phyloP scores from a whole-genome alignment of 257 asterid genomes.

The Catharanthus roseus region DNA sequence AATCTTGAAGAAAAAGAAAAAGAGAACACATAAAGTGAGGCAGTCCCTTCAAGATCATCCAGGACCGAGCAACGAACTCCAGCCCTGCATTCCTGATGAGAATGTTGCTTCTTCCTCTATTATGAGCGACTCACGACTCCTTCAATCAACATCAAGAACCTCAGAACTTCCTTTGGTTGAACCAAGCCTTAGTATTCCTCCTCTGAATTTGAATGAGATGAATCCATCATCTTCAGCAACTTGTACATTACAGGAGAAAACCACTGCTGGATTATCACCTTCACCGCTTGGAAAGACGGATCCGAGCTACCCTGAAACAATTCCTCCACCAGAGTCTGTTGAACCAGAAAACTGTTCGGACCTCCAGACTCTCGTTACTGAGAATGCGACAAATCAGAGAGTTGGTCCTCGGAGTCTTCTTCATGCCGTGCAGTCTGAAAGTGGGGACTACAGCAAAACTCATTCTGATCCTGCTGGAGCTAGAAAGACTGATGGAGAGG shows the following conservation, averaged over 20 bases:
- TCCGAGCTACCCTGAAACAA: constrained; percentile 16
- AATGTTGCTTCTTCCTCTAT: constrained; percentile 36
- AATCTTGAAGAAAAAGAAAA: constrained; percentile 43
- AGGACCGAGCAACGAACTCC: constrained; percentile 16
- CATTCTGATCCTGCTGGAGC: constrained; percentile 30
- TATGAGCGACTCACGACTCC: constrained; percentile 21
- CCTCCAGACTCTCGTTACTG: constrained; percentile 19
- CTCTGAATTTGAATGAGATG: constrained; percentile 12
- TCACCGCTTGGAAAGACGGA: constrained; percentile 22
- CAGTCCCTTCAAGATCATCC: constrained; percentile 23
- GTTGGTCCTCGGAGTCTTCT: constrained; percentile 15
- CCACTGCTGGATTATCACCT: constrained; percentile 25
- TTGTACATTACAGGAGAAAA: constrained; percentile 19
- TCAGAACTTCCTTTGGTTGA: constrained; percentile 28
- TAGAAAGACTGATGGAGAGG: constrained; percentile 29
- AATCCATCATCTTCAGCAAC: constrained; percentile 32
- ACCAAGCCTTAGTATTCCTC: constrained; percentile 16
- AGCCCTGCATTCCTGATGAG: constrained; percentile 28
- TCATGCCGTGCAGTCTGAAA: constrained; percentile 22
- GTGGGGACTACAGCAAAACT: constrained; percentile 49
- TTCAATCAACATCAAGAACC: constrained; percentile 19
- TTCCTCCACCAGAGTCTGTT: constrained; percentile 16
- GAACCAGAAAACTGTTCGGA: constrained; percentile 27
- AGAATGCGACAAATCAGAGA: constrained; percentile 23
- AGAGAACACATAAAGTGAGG: constrained; percentile 18